These are phyloP conservation scores for Ilex paraguariensis DNA, from an alignment of 305 asterid genomes.

Conservation along the genomic window DNA sequence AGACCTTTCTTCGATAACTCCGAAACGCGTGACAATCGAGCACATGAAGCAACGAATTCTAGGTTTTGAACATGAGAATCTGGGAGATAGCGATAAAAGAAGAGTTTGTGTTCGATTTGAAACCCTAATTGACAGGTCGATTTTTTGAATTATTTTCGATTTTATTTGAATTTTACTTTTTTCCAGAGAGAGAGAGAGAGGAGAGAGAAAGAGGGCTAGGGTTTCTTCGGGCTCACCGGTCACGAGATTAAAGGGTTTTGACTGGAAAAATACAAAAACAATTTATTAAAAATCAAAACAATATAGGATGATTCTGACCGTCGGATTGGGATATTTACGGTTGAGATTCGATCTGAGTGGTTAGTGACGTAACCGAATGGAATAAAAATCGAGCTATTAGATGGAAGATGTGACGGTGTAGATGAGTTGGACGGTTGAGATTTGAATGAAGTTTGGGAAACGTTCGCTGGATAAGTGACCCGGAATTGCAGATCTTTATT, in stretches of 20 bases:
- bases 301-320: constrained; percentile 13
- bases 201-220: constrained; percentile 34
- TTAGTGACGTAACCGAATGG: constrained; percentile 4
- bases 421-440: constrained; percentile 7
- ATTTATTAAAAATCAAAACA: neutral
- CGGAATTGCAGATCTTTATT: too few species aligned
- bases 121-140: constrained; percentile 64
- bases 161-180: constrained; percentile 14
- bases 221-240: constrained; percentile 20
- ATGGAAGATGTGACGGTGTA: constrained; percentile 8
- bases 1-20: constrained; percentile 46
- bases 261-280: constrained; percentile 1
- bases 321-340: constrained; percentile 18
- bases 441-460: neutral
- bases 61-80: constrained; percentile 26
- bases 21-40: constrained; percentile 54
- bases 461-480: constrained; percentile 7
- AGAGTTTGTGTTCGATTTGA: constrained; percentile 42
- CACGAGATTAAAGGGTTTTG: constrained; percentile 3
- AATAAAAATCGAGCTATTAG: constrained; percentile 7
- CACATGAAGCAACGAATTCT: constrained; percentile 10
- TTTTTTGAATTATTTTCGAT: constrained; percentile 25
- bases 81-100: neutral
- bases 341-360: constrained; percentile 20
- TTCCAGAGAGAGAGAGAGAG: constrained; percentile 20